Evolutionary conservation across 768 basidiomycete species (phyloP).

Genomic region (Russula emetica): DNA sequence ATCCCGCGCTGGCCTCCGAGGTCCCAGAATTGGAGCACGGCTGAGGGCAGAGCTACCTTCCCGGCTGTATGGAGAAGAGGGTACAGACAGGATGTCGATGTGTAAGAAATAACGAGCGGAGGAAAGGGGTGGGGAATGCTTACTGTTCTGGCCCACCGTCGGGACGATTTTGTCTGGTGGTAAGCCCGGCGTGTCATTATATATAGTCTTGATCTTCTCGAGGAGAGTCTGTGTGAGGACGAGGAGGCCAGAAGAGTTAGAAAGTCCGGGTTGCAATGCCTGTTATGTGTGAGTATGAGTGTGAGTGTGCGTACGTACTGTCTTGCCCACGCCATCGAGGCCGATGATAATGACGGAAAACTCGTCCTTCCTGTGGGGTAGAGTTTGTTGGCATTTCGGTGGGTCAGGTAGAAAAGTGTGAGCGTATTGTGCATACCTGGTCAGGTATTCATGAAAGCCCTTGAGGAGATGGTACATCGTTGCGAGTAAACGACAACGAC

Average conservation of each 20-base stretch:
- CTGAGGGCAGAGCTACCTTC: constrained; percentile 88
- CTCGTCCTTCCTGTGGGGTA: constrained; percentile 64
- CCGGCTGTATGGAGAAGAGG: constrained; percentile 59
- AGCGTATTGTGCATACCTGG: constrained; percentile 51
- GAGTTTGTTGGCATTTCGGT: background rate
- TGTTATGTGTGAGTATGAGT: no score
- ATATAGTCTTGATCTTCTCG: constrained; percentile 91
- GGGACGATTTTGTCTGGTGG: constrained; percentile 91
- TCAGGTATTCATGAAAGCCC: constrained; percentile 86
- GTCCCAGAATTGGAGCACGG: constrained; percentile 95
- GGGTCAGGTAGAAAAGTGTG: background rate
- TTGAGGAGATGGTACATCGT: constrained; percentile 92
- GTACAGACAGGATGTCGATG: no score
- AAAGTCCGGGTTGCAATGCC: background rate
- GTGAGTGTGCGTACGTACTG: constrained; percentile 42
- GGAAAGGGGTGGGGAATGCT: constrained; percentile 31
- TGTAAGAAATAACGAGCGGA: no score
- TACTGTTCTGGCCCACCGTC: constrained; percentile 97
- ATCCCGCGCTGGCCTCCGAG: constrained; percentile 94
- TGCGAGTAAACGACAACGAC: constrained; percentile 11
- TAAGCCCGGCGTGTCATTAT: constrained; percentile 83
- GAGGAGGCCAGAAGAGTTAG: background rate
- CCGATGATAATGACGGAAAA: constrained; percentile 96
- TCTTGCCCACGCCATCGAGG: constrained; percentile 89
- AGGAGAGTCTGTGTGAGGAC: constrained; percentile 60